Percentiles rank a stretch among this genome's conserved stretches.
Evolutionary conservation across 2,329 filamentous ascomycete genomes (phyloP).

Genomic region (Cadophora malorum): DNA sequence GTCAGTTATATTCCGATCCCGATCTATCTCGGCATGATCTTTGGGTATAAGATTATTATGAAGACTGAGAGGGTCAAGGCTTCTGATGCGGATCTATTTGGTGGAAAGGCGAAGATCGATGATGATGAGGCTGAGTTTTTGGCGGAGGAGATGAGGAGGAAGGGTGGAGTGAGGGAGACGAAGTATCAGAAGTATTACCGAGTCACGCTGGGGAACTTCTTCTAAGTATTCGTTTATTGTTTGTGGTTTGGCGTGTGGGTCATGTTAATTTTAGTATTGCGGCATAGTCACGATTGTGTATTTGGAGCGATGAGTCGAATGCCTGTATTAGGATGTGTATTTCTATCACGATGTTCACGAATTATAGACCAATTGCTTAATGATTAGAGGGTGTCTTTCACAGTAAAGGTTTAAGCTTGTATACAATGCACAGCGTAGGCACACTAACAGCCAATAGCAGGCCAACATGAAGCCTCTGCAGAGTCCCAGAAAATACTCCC

Average conservation of each 20-base stretch:
- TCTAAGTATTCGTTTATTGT: conserved; percentile 25
- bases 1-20: conserved; percentile 69
- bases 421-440: neutral
- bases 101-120: conserved; percentile 65
- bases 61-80: conserved; percentile 54
- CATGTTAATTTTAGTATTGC: neutral
- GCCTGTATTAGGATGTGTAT: conserved; percentile 2
- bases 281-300: neutral
- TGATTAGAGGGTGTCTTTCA: neutral
- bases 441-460: neutral
- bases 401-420: neutral
- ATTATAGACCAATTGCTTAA: conserved; percentile 14
- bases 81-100: conserved; percentile 60
- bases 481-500: too few relatives aligned
- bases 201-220: conserved; percentile 39
- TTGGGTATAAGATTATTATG: conserved; percentile 59
- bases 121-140: conserved; percentile 58
- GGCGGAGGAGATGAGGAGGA: conserved; percentile 35
- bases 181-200: conserved; percentile 34
- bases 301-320: conserved; percentile 5
- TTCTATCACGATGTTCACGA: conserved; percentile 13
- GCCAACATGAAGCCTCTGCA: too few relatives aligned
- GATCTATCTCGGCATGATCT: conserved; percentile 64
- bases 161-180: conserved; percentile 29
- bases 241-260: neutral